Conservation (phyloP, 306 rosid species). For the Cicer arietinum region DNA sequence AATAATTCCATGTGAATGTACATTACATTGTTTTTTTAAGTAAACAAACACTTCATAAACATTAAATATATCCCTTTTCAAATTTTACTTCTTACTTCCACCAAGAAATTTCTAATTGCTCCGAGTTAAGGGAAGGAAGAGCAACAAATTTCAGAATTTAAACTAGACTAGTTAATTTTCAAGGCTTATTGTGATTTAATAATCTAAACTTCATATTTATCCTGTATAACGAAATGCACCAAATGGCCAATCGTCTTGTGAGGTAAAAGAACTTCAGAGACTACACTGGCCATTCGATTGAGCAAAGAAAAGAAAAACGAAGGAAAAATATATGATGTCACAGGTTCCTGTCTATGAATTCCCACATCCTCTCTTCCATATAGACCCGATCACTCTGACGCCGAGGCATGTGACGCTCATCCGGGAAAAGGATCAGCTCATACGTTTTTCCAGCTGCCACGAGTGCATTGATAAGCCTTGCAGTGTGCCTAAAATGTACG, state of each 20-base stretch:
- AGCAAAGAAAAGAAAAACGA: constrained; percentile 43
- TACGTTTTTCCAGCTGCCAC: constrained; percentile 80
- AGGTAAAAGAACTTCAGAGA: constrained; percentile 30
- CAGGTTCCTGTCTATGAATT: constrained; percentile 77
- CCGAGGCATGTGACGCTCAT: constrained; percentile 96
- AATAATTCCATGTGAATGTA: constrained; percentile 22
- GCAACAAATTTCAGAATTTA: constrained; percentile 20
- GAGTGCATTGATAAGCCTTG: constrained; percentile 88
- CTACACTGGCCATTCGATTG: constrained; percentile 22
- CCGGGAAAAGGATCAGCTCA: constrained; percentile 87
- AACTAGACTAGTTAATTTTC: constrained; percentile 16
- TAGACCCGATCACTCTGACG: constrained; percentile 75
- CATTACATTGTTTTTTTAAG: too few relatives aligned
- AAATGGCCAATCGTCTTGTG: constrained; percentile 10
- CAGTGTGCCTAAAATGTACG: constrained; percentile 96
- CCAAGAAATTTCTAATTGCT: too few relatives aligned
- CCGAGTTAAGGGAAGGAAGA: not conserved
- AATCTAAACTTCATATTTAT: constrained; percentile 18
- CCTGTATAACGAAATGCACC: constrained; percentile 29
- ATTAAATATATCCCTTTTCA: too few relatives aligned
- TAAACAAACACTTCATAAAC: too few relatives aligned
- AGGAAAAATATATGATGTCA: constrained; percentile 46
- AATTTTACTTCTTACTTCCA: too few relatives aligned
- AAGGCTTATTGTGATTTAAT: constrained; percentile 26
- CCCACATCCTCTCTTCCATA: constrained; percentile 98